Conservation (phyloP, 345 rosid genomes). For the Eucalyptus fibrosa region DNA sequence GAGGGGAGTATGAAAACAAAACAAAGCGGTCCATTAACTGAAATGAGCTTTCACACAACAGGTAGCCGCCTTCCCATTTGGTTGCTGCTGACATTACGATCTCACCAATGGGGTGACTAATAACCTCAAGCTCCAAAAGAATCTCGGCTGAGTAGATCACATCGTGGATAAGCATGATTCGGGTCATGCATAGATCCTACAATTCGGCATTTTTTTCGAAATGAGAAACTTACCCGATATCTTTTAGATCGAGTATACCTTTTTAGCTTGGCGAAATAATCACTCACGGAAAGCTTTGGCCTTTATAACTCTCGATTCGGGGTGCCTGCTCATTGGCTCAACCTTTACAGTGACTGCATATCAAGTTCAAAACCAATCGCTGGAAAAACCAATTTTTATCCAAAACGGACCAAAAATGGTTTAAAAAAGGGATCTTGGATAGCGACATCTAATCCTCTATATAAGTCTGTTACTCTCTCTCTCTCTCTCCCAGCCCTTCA, state of each 20-base stretch:
- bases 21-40: background rate
- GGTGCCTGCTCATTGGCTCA: background rate
- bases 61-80: background rate
- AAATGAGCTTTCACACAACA: background rate
- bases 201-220: background rate
- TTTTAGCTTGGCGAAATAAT: background rate
- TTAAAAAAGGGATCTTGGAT: background rate
- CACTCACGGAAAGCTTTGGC: background rate
- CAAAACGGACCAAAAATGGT: background rate
- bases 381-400: background rate
- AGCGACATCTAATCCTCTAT: background rate
- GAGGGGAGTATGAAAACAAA: background rate
- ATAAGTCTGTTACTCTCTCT: background rate
- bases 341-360: background rate
- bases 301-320: background rate
- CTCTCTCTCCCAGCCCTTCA: background rate
- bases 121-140: background rate
- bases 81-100: background rate
- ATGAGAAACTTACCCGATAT: background rate
- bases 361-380: background rate
- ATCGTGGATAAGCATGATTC: background rate
- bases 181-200: background rate
- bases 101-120: background rate
- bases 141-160: background rate
- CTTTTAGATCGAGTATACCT: background rate